Conservation (phyloP, 2,329 filamentous ascomycete genomes). For the Sclerotinia nivalis region DNA sequence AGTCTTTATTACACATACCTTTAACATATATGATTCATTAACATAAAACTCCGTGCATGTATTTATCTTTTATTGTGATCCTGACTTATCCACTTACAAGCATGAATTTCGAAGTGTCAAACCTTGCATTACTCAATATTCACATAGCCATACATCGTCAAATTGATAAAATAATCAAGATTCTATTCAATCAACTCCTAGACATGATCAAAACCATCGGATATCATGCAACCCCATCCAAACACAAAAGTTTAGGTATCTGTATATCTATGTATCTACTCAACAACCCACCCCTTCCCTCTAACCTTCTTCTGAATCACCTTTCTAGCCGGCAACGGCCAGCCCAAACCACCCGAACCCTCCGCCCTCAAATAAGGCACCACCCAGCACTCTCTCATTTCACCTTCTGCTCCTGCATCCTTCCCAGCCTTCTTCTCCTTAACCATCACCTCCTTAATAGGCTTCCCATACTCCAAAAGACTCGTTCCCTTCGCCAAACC, state of each 20-base stretch:
- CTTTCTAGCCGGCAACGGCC: conserved; percentile 83
- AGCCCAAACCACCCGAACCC: conserved; percentile 66
- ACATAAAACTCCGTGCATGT: background rate
- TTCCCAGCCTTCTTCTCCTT: conserved; percentile 24
- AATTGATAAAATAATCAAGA: background rate
- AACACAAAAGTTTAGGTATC: background rate
- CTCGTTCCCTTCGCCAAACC: conserved; percentile 82
- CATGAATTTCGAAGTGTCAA: background rate
- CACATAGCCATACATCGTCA: background rate
- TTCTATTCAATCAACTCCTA: background rate
- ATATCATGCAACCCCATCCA: background rate
- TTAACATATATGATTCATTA: background rate
- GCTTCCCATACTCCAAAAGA: conserved; percentile 82
- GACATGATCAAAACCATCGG: background rate
- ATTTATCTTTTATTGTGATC: background rate
- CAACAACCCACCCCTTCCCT: conserved; percentile 69
- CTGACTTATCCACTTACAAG: background rate
- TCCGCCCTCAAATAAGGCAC: conserved; percentile 75
- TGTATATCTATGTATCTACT: conserved; percentile 28
- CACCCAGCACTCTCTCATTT: conserved; percentile 75
- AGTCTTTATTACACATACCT: too few species aligned
- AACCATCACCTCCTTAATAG: conserved; percentile 73
- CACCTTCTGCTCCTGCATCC: conserved; percentile 48
- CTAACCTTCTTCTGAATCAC: conserved; percentile 75
- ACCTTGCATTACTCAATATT: background rate